Percentiles rank a stretch among this genome's conserved stretches.
Evolutionary conservation across 257 asterid genomes (phyloP).

Genomic region (Nicotiana paniculata): DNA sequence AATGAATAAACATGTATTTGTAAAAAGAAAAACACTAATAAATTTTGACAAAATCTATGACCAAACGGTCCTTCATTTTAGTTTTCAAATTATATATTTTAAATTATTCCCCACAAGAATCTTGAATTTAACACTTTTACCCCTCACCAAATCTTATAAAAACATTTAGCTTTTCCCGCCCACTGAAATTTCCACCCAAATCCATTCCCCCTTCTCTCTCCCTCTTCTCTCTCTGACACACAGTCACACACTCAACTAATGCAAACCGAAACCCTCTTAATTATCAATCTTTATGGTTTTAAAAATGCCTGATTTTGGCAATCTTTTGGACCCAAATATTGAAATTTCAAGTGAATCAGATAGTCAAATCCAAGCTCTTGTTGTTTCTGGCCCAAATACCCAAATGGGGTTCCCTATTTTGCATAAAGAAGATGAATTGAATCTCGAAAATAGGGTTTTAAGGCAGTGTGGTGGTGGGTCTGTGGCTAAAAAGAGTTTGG

Average conservation of each 20-base stretch:
- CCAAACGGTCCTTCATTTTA: too few species aligned
- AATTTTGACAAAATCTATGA: too few species aligned
- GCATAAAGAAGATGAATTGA: neutral
- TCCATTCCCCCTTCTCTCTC: neutral
- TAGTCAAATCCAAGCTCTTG: neutral
- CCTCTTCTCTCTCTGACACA: constrained; percentile 4
- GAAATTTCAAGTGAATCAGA: neutral
- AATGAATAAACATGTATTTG: too few species aligned
- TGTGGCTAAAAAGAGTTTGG: constrained; percentile 14
- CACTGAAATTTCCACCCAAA: constrained; percentile 3
- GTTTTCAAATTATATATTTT: neutral
- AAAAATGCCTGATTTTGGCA: constrained; percentile 44
- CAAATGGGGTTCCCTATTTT: neutral
- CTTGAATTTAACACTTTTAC: neutral
- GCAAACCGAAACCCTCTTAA: neutral
- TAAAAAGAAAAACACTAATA: too few species aligned
- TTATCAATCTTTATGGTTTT: neutral
- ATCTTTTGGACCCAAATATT: constrained; percentile 15
- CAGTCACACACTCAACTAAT: neutral
- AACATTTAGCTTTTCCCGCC: constrained; percentile 9
- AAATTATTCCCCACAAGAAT: neutral
- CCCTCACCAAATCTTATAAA: neutral
- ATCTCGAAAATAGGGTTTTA: neutral
- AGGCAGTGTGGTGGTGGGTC: constrained; percentile 1
- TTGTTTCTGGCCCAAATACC: neutral